These are phyloP conservation scores for Cercospora berteroae DNA, from an alignment of 2,329 filamentous ascomycete genomes.

Conservation along the genomic window DNA sequence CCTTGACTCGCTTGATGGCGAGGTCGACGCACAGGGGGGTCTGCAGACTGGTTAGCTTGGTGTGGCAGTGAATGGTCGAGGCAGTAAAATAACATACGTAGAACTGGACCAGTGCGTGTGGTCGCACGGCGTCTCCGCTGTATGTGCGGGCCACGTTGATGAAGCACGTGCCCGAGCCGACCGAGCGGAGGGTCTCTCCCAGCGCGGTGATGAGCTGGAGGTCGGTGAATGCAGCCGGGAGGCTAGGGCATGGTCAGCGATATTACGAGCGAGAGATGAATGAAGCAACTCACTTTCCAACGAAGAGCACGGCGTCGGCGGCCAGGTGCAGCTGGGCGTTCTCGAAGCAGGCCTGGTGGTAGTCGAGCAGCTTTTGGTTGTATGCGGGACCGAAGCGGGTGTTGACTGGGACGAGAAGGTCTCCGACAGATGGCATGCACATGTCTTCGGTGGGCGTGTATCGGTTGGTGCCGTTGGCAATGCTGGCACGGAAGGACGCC, in stretches of 20 bases:
- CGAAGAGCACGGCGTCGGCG: not conserved
- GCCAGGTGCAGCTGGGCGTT: not conserved
- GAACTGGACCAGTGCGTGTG: not conserved
- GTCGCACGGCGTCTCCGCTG: not conserved
- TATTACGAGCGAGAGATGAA: not conserved
- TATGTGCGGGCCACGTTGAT: not conserved
- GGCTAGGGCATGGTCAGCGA: not conserved
- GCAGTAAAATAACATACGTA: not conserved
- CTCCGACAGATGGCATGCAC: not conserved
- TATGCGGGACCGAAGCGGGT: constrained; percentile 1
- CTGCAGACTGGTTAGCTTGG: not conserved
- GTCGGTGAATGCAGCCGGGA: not conserved
- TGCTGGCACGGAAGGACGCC: not conserved
- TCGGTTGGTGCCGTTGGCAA: not conserved
- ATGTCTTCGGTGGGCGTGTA: not conserved
- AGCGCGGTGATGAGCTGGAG: not conserved
- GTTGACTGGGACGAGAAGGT: constrained; percentile 3
- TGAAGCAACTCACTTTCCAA: not conserved
- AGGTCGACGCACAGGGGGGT: not conserved
- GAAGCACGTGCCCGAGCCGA: not conserved
- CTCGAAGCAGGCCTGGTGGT: not conserved
- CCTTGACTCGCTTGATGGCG: not conserved
- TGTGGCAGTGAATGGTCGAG: not conserved
- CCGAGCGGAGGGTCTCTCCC: not conserved
- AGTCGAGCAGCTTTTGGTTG: not conserved